These are phyloP conservation scores for Hanseniaspora lindneri DNA, from an alignment of 805 yeast species.

Conservation along the genomic window DNA sequence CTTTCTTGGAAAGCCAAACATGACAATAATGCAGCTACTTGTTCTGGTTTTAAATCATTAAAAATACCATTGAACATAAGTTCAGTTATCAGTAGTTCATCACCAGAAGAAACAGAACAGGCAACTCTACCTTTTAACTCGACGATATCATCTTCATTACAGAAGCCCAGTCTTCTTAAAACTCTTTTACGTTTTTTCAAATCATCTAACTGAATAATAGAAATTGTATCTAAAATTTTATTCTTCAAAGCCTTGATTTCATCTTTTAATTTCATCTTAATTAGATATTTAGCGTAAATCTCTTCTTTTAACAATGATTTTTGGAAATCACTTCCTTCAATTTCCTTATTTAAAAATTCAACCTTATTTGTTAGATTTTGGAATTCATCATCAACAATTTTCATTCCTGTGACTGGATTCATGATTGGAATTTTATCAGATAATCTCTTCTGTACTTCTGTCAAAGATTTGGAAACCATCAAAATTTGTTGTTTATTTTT, in stretches of 20 bases:
- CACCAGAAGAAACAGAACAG: conserved; percentile 87
- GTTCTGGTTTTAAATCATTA: conserved; percentile 76
- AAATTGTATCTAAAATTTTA: conserved; percentile 70
- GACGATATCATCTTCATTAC: conserved; percentile 75
- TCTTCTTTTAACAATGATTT: conserved; percentile 49
- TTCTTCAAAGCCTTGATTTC: conserved; percentile 49
- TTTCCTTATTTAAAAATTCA: conserved; percentile 67
- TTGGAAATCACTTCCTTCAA: conserved; percentile 56
- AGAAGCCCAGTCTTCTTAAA: conserved; percentile 79
- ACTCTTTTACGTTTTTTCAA: conserved; percentile 87
- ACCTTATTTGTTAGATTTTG: conserved; percentile 58
- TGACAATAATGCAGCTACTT: conserved; percentile 81
- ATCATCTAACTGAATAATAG: conserved; percentile 89
- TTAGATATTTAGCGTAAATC: conserved; percentile 51
- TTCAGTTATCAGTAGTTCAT: conserved; percentile 74
- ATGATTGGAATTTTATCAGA: conserved; percentile 85
- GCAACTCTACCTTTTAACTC: conserved; percentile 96
- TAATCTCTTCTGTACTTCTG: conserved; percentile 69
- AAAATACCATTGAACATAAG: conserved; percentile 91
- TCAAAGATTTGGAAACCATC: conserved; percentile 55
- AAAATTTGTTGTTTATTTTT: conserved; percentile 50
- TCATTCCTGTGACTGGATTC: conserved; percentile 88
- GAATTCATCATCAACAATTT: conserved; percentile 75
- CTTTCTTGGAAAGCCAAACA: conserved; percentile 96
- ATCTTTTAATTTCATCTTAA: conserved; percentile 49